These are phyloP conservation scores for Wakefieldia striispora DNA, from an alignment of 768 basidiomycete species.

Conservation along the genomic window DNA sequence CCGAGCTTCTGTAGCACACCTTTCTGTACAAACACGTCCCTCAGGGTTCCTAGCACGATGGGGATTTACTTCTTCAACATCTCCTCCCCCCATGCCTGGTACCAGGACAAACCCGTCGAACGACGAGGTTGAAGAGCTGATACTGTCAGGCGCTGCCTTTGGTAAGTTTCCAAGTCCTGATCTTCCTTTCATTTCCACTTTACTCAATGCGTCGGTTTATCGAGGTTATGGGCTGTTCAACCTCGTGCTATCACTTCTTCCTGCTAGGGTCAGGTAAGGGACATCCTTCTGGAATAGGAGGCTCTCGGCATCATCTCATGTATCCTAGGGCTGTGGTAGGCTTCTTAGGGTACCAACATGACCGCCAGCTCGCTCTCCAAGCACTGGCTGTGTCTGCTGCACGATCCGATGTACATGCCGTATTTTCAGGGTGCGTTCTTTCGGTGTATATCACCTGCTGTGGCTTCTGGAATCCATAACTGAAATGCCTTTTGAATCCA, in stretches of 20 bases:
- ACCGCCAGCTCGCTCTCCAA: slow-evolving; percentile 63
- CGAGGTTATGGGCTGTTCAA: slow-evolving; percentile 69
- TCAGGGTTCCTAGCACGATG: slow-evolving; percentile 41
- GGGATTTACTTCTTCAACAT: slow-evolving; percentile 15
- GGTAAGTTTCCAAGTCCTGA: slow-evolving; percentile 41
- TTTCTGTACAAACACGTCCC: slow-evolving; percentile 16
- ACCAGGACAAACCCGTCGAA: slow-evolving; percentile 34
- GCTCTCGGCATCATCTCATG: neutral
- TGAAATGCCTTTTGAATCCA: neutral
- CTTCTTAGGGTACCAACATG: slow-evolving; percentile 73
- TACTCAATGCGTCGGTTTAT: neutral
- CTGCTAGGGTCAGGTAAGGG: slow-evolving; percentile 64
- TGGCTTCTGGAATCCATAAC: neutral
- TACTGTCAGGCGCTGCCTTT: slow-evolving; percentile 75
- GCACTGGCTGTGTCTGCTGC: slow-evolving; percentile 68
- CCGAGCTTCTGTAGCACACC: slow-evolving; percentile 16
- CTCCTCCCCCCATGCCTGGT: slow-evolving; percentile 12
- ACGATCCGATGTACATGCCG: slow-evolving; percentile 67
- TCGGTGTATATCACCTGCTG: neutral
- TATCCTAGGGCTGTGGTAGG: slow-evolving; percentile 63
- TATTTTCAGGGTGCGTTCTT: slow-evolving; percentile 66
- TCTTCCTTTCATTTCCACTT: neutral
- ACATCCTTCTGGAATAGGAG: neutral
- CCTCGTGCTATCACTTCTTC: slow-evolving; percentile 73
- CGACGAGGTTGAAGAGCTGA: slow-evolving; percentile 67